Conservation (phyloP, 176 grass and related monocot genomes). For the Leersia perrieri region DNA sequence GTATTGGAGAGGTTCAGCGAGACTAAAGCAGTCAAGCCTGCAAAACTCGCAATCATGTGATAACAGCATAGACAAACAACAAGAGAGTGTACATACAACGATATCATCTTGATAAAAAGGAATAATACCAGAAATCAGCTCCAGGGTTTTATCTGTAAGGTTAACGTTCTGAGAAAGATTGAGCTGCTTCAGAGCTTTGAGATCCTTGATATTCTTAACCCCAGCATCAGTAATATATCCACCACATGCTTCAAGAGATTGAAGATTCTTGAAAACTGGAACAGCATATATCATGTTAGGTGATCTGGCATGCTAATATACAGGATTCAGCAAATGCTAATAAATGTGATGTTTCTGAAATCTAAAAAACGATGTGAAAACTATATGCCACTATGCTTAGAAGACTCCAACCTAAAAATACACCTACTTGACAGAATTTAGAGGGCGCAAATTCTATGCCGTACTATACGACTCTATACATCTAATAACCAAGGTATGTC, state of each 20-base stretch:
- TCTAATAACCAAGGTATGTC: background rate
- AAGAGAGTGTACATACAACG: background rate
- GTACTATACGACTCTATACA: background rate
- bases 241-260: constrained; percentile 79
- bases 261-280: constrained; percentile 86
- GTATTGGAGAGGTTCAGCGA: constrained; percentile 86
- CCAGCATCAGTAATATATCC: constrained; percentile 80
- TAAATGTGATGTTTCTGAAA: background rate
- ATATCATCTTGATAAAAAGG: background rate
- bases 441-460: background rate
- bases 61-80: background rate
- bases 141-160: constrained; percentile 84
- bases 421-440: background rate
- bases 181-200: constrained; percentile 59
- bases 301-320: background rate
- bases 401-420: background rate
- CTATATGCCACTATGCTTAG: background rate
- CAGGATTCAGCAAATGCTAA: background rate
- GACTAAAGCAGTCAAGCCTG: constrained; percentile 74
- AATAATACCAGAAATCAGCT: constrained; percentile 77
- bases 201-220: constrained; percentile 96
- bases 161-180: constrained; percentile 88
- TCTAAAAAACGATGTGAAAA: background rate
- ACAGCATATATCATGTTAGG: constrained; percentile 18
- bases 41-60: background rate